These are phyloP conservation scores for Agaricus sinodeliciosus DNA, from an alignment of 768 basidiomycete species.

Conservation along the genomic window DNA sequence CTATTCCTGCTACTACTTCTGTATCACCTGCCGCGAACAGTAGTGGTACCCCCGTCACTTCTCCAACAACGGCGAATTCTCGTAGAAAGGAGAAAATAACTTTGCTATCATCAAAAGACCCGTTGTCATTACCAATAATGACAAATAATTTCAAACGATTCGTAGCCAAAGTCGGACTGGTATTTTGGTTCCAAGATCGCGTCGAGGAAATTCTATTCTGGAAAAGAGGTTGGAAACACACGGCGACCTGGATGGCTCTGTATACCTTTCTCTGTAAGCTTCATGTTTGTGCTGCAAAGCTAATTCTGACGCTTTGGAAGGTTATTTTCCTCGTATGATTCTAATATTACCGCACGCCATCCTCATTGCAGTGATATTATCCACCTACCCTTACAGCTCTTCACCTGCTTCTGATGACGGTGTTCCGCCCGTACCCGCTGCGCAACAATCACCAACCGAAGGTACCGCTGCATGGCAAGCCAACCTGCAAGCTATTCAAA, in stretches of 20 bases:
- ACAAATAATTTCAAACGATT: conserved; percentile 81
- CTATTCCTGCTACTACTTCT: conserved; percentile 18
- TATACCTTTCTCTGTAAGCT: conserved; percentile 78
- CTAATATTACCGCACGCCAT: conserved; percentile 62
- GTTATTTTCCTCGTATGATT: conserved; percentile 68
- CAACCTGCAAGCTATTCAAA: conserved; percentile 86
- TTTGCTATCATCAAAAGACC: conserved; percentile 54
- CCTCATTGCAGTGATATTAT: conserved; percentile 60
- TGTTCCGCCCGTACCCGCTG: conserved; percentile 18
- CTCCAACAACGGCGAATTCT: conserved; percentile 11
- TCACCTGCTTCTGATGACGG: neutral
- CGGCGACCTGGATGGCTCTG: conserved; percentile 64
- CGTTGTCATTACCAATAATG: conserved; percentile 71
- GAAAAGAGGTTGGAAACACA: conserved; percentile 70
- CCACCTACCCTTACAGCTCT: conserved; percentile 48
- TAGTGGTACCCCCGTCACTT: conserved; percentile 11
- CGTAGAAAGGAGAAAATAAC: conserved; percentile 20
- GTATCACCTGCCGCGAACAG: conserved; percentile 1
- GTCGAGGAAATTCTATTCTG: conserved; percentile 82
- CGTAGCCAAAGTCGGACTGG: conserved; percentile 63
- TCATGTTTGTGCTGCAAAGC: neutral
- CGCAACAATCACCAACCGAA: conserved; percentile 39
- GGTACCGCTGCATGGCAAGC: conserved; percentile 77
- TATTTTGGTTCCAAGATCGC: conserved; percentile 89
- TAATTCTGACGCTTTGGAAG: conserved; percentile 27